Conservation (phyloP, 257 asterid species). For the Schizonepeta tenuifolia region DNA sequence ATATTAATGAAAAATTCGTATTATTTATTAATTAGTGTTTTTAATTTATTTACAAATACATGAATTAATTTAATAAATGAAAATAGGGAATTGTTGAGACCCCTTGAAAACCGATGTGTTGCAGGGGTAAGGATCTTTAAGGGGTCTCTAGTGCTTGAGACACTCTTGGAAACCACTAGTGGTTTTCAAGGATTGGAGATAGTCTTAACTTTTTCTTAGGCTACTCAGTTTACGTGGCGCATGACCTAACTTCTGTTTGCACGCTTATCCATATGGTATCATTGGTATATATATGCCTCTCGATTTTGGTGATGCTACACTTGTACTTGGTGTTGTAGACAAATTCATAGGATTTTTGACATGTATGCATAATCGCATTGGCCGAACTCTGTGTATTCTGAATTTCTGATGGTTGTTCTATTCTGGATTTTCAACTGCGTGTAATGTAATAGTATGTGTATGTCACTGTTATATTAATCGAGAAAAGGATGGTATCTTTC, state of each 20-base stretch:
- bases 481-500: not conserved
- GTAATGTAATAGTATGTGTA: not conserved
- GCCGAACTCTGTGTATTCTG: not conserved
- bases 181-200: too few relatives aligned
- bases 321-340: not conserved
- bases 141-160: too few relatives aligned
- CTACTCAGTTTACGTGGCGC: not conserved
- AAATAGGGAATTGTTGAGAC: too few relatives aligned
- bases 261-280: not conserved
- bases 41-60: too few relatives aligned
- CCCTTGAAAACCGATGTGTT: too few relatives aligned
- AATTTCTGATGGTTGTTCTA: too few relatives aligned
- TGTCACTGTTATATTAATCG: not conserved
- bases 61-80: too few relatives aligned
- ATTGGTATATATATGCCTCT: not conserved
- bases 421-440: too few relatives aligned
- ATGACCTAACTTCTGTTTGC: not conserved
- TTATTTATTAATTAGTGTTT: too few relatives aligned
- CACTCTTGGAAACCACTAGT: too few relatives aligned
- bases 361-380: not conserved
- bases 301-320: not conserved
- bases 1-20: too few relatives aligned
- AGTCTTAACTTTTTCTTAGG: not conserved
- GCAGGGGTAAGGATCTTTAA: too few relatives aligned
- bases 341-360: not conserved